Percentiles rank a stretch among this genome's conserved stretches.
These are phyloP conservation scores for Chlamydomonas sphaeroides DNA, from an alignment of 139 green algal species.

Conservation along the genomic window DNA sequence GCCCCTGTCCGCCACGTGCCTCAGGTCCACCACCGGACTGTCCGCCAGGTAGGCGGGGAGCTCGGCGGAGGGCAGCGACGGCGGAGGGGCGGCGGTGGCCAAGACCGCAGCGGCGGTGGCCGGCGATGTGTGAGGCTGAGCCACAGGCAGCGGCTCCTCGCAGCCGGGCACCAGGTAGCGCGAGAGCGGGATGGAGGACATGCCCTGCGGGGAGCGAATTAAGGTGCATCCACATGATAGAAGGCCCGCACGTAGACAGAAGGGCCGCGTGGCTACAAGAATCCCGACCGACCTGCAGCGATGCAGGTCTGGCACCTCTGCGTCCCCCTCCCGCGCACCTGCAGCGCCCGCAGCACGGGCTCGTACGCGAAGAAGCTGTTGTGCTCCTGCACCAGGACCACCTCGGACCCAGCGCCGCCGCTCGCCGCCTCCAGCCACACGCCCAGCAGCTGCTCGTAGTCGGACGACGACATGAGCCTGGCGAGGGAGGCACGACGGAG, in stretches of 20 bases:
- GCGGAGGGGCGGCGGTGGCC: too few relatives aligned
- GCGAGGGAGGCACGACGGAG: too few relatives aligned
- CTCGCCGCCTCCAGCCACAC: conserved; percentile 2
- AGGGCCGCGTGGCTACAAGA: too few relatives aligned
- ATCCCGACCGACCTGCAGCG: too few relatives aligned
- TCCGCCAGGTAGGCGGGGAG: conserved; percentile 36
- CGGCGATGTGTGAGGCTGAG: too few relatives aligned
- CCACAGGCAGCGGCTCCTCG: not conserved
- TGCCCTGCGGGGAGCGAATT: not conserved
- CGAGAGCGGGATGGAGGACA: conserved; percentile 34
- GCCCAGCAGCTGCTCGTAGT: conserved; percentile 18
- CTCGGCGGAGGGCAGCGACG: too few relatives aligned
- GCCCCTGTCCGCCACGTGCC: not conserved
- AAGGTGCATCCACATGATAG: too few relatives aligned
- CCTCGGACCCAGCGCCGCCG: not conserved
- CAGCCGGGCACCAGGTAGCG: conserved; percentile 26
- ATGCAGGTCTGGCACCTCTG: too few relatives aligned
- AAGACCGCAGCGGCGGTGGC: too few relatives aligned
- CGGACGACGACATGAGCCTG: not conserved
- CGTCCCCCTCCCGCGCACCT: too few relatives aligned
- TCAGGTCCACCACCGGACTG: not conserved
- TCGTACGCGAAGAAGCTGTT: conserved; percentile 82
- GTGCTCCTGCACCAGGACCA: conserved; percentile 47
- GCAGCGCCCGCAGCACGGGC: conserved; percentile 77
- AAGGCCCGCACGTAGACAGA: too few relatives aligned